Evolutionary conservation across 148 eudicot genomes (phyloP).

Genomic region (Silene uniflora): DNA sequence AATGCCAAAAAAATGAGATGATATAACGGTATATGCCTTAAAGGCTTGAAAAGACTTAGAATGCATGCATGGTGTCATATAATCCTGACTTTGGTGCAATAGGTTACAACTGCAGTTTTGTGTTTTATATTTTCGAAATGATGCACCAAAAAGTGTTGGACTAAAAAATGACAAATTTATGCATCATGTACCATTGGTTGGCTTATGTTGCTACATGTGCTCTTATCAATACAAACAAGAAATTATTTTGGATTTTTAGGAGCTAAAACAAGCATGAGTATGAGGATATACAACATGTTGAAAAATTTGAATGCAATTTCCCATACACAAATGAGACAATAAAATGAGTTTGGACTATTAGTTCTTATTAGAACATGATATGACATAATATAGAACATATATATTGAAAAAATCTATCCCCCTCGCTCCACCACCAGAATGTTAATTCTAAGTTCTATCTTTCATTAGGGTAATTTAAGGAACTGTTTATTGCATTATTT

Average conservation of each 20-base stretch:
- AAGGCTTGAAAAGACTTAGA: constrained; percentile 19
- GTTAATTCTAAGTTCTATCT: too few species aligned
- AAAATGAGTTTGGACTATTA: too few species aligned
- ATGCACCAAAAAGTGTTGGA: neutral
- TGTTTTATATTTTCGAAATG: neutral
- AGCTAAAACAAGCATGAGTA: neutral
- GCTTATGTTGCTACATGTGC: neutral
- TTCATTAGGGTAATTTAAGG: too few species aligned
- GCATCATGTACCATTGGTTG: neutral
- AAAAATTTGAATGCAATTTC: too few species aligned
- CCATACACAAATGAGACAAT: too few species aligned
- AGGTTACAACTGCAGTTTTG: neutral
- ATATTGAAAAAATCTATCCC: too few species aligned
- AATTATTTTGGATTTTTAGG: neutral
- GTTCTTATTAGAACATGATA: too few species aligned
- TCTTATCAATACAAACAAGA: neutral
- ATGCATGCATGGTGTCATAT: constrained; percentile 3
- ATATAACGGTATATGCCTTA: constrained; percentile 17
- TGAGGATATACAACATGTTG: neutral
- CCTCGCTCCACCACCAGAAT: too few species aligned
- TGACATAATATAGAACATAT: too few species aligned
- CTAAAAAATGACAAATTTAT: constrained; percentile 10
- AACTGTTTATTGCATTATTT: too few species aligned
- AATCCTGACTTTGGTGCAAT: neutral
- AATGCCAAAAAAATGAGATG: constrained; percentile 16